Percentiles rank a stretch among this genome's conserved stretches.
Evolutionary conservation across 345 rosid species (phyloP).

Genomic region (Toxicodendron radicans): DNA sequence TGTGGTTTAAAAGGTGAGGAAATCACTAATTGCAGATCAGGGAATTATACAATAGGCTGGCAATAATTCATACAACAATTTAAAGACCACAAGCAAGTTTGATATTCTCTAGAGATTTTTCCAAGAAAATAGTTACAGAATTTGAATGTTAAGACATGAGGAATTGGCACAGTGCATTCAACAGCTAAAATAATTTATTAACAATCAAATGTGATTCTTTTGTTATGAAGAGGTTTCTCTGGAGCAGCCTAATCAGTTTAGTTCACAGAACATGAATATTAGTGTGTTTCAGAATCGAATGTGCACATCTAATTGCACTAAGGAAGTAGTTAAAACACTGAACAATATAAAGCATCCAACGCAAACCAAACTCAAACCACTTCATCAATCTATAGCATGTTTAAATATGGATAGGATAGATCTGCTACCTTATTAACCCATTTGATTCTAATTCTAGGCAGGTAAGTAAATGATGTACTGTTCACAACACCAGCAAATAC

Average conservation of each 20-base stretch:
- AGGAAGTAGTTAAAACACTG: neutral
- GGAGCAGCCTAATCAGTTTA: neutral
- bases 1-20: neutral
- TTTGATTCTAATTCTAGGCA: neutral
- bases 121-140: neutral
- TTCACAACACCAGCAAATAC: neutral
- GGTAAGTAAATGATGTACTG: no score
- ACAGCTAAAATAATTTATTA: neutral
- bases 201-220: neutral
- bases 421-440: neutral
- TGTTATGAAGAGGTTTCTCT: neutral
- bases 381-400: neutral
- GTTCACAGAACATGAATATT: neutral
- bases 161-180: neutral
- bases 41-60: neutral
- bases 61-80: neutral
- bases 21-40: neutral
- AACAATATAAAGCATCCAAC: constrained; percentile 7
- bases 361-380: neutral
- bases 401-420: neutral
- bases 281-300: neutral
- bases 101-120: neutral
- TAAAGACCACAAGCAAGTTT: neutral
- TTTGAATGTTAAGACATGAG: neutral
- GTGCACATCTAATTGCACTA: neutral